Evolutionary conservation across 768 basidiomycete genomes (phyloP).

Genomic region (Phylloporus arenicola): DNA sequence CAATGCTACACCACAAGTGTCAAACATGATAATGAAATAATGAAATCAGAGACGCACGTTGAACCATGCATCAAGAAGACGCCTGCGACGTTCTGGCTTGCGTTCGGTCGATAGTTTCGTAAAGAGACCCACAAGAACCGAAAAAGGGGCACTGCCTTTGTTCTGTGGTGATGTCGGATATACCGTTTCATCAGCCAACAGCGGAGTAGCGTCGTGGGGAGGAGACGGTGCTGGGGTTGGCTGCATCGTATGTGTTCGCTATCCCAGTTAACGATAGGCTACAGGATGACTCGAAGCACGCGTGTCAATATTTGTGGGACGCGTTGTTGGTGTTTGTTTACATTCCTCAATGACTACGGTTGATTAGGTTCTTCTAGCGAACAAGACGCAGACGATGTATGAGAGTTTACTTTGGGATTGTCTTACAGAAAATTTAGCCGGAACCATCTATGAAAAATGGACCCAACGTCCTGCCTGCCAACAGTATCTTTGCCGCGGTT

Average conservation of each 20-base stretch:
- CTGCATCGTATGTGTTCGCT: slow-evolving; percentile 43
- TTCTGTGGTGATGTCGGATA: slow-evolving; percentile 62
- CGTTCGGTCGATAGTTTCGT: slow-evolving; percentile 67
- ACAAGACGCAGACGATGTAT: too few relatives aligned
- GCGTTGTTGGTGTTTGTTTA: slow-evolving; percentile 22
- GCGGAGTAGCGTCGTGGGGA: slow-evolving; percentile 43
- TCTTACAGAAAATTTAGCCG: too few relatives aligned
- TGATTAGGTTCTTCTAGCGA: too few relatives aligned
- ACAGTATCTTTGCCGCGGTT: too few relatives aligned
- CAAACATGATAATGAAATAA: neutral
- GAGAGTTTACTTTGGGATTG: too few relatives aligned
- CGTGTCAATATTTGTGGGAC: slow-evolving; percentile 1
- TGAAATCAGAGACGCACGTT: slow-evolving; percentile 45
- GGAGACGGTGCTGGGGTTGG: slow-evolving; percentile 65
- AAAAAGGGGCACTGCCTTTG: slow-evolving; percentile 63
- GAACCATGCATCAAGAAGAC: slow-evolving; percentile 73
- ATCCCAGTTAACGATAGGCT: neutral
- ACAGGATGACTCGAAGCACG: neutral
- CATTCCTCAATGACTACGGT: too few relatives aligned
- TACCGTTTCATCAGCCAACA: slow-evolving; percentile 18
- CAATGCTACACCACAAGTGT: slow-evolving; percentile 54
- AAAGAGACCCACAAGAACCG: slow-evolving; percentile 65
- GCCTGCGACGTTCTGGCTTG: slow-evolving; percentile 69
- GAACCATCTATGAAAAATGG: too few relatives aligned
- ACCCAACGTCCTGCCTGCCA: too few relatives aligned